phyloP scores from a whole-genome alignment of 106 monocot species.

The Dioscorea dumetorum region DNA sequence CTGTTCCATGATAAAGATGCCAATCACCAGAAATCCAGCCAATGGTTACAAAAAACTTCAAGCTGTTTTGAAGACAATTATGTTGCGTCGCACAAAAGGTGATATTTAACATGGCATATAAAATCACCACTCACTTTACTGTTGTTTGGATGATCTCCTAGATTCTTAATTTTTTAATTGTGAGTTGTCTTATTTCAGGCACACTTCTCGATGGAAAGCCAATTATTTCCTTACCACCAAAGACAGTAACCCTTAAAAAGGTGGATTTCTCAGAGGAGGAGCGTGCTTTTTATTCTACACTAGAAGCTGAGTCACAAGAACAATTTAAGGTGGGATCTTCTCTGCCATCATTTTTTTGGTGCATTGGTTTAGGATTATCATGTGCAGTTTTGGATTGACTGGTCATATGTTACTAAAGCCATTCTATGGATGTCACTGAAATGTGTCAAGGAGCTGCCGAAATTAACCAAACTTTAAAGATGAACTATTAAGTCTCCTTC shows the following conservation, averaged over 20 bases:
- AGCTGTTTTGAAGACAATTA: conserved; percentile 75
- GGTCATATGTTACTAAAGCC: no score
- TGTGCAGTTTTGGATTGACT: no score
- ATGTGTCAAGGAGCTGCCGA: no score
- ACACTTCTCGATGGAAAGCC: conserved; percentile 77
- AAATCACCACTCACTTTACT: background rate
- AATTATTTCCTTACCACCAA: conserved; percentile 76
- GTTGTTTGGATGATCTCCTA: background rate
- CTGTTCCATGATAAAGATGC: conserved; percentile 58
- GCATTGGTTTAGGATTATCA: no score
- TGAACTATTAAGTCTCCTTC: no score
- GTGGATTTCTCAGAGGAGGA: conserved; percentile 75
- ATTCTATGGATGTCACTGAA: no score
- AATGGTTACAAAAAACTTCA: conserved; percentile 89
- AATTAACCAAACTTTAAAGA: no score
- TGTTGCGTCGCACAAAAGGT: conserved; percentile 98
- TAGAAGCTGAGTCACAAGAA: conserved; percentile 82
- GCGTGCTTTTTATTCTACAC: conserved; percentile 56
- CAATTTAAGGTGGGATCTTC: conserved; percentile 54
- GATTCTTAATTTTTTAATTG: background rate
- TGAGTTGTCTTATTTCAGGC: conserved; percentile 21
- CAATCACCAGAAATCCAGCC: conserved; percentile 60
- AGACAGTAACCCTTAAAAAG: conserved; percentile 56
- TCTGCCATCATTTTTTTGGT: no score
- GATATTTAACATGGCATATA: conserved; percentile 1